Evolutionary conservation across 1,284 basidiomycete genomes (phyloP).

Genomic region (Pascua sp.): DNA sequence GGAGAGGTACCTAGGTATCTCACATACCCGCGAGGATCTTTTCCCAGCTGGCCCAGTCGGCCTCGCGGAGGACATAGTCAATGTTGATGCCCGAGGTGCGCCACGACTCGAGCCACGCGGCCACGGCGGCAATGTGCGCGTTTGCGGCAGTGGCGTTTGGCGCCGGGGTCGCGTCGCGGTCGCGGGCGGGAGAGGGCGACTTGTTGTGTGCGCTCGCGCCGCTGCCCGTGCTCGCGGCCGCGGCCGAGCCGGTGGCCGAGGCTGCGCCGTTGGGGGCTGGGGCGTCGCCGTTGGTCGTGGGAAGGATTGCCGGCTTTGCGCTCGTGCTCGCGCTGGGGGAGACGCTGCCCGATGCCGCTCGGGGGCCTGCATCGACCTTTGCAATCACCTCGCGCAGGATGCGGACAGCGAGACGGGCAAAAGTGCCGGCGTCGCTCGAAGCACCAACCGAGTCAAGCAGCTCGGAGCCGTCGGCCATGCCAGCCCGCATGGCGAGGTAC

Average conservation of each 20-base stretch:
- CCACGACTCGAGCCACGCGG: slow-evolving; percentile 33
- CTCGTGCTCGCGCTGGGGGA: slow-evolving; percentile 7
- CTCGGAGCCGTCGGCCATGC: slow-evolving; percentile 37
- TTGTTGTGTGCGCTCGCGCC: slow-evolving; percentile 1
- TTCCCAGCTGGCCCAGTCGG: slow-evolving; percentile 39
- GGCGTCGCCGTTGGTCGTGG: slow-evolving; percentile 4
- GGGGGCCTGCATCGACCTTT: slow-evolving; percentile 21
- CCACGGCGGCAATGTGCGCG: slow-evolving; percentile 13
- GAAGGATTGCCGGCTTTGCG: slow-evolving; percentile 1
- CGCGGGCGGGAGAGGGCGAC: not conserved
- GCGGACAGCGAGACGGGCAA: slow-evolving; percentile 29
- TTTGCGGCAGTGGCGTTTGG: not conserved
- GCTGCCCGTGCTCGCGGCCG: slow-evolving; percentile 2
- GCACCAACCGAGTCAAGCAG: slow-evolving; percentile 35
- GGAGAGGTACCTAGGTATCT: not conserved
- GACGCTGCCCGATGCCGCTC: not conserved
- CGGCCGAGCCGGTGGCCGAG: slow-evolving; percentile 1
- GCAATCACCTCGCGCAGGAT: slow-evolving; percentile 28
- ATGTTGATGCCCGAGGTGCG: slow-evolving; percentile 26
- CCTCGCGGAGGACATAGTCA: slow-evolving; percentile 37
- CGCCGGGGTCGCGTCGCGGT: not conserved
- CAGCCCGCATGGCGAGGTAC: slow-evolving; percentile 30
- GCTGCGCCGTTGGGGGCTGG: not conserved
- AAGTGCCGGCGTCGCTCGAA: slow-evolving; percentile 15
- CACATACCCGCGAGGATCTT: slow-evolving; percentile 35